Evolutionary conservation across 805 yeast species (phyloP).

Genomic region (Saturnispora halmiae): DNA sequence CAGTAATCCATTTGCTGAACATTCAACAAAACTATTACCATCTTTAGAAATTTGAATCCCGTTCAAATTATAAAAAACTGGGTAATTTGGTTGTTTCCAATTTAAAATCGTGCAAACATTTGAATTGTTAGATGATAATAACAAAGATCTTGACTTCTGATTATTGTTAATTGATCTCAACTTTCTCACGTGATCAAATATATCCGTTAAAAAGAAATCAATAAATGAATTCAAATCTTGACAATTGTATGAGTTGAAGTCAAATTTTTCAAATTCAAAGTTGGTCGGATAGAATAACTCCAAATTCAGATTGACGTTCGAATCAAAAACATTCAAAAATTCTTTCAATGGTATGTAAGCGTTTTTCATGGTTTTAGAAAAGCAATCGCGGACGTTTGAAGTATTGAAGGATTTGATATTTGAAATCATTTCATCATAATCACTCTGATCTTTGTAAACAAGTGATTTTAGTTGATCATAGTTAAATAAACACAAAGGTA

Average conservation of each 20-base stretch:
- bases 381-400: slow-evolving; percentile 22
- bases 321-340: slow-evolving; percentile 47
- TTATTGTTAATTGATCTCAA: slow-evolving; percentile 25
- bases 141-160: slow-evolving; percentile 46
- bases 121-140: slow-evolving; percentile 81
- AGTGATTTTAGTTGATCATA: slow-evolving; percentile 32
- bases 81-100: slow-evolving; percentile 98
- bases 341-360: slow-evolving; percentile 52
- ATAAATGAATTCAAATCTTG: slow-evolving; percentile 58
- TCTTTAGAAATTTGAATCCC: slow-evolving; percentile 38
- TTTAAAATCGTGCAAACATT: slow-evolving; percentile 87
- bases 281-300: slow-evolving; percentile 71
- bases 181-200: slow-evolving; percentile 69
- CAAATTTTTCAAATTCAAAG: slow-evolving; percentile 27
- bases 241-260: slow-evolving; percentile 20
- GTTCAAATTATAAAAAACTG: slow-evolving; percentile 78
- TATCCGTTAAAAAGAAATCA: slow-evolving; percentile 59
- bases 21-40: slow-evolving; percentile 27
- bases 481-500: slow-evolving; percentile 56
- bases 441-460: slow-evolving; percentile 17
- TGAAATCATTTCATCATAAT: slow-evolving; percentile 14
- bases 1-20: slow-evolving; percentile 35
- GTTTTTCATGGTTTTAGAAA: slow-evolving; percentile 37
- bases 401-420: slow-evolving; percentile 14
- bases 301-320: slow-evolving; percentile 56